Evolutionary conservation across 495 filamentous ascomycete genomes (phyloP).

Genomic region (Lichina pygmaea): DNA sequence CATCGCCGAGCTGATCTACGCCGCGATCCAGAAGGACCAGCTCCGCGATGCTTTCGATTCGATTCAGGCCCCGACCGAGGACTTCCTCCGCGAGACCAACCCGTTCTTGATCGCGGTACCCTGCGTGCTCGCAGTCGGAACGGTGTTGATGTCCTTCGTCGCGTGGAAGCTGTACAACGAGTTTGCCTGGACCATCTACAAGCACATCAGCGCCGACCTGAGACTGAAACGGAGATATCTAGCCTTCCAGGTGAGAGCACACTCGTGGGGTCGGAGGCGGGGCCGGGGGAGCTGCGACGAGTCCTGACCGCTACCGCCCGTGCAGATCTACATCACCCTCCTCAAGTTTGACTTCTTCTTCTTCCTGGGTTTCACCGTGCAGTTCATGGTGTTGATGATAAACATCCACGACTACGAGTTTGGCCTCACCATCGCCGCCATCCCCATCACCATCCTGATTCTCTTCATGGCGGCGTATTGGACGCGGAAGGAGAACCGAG

Average conservation of each 20-base stretch:
- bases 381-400: constrained; percentile 82
- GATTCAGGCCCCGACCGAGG: constrained; percentile 14
- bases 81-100: constrained; percentile 37
- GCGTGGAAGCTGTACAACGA: constrained; percentile 94
- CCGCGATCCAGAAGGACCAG: constrained; percentile 51
- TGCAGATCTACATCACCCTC: constrained; percentile 83
- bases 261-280: neutral
- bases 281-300: neutral
- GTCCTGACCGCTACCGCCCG: neutral
- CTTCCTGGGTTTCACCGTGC: constrained; percentile 93
- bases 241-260: constrained; percentile 58
- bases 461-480: constrained; percentile 62
- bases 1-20: constrained; percentile 69
- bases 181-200: constrained; percentile 98
- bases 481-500: constrained; percentile 53
- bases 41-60: constrained; percentile 39
- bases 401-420: constrained; percentile 40
- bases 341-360: constrained; percentile 99
- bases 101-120: constrained; percentile 72
- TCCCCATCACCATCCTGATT: constrained; percentile 74
- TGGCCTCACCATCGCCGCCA: constrained; percentile 60
- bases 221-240: constrained; percentile 91
- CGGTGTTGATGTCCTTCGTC: constrained; percentile 40
- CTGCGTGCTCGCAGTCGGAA: constrained; percentile 51
- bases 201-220: constrained; percentile 93